phyloP scores from a whole-genome alignment of 306 rosid genomes.

The Lupinus albus region DNA sequence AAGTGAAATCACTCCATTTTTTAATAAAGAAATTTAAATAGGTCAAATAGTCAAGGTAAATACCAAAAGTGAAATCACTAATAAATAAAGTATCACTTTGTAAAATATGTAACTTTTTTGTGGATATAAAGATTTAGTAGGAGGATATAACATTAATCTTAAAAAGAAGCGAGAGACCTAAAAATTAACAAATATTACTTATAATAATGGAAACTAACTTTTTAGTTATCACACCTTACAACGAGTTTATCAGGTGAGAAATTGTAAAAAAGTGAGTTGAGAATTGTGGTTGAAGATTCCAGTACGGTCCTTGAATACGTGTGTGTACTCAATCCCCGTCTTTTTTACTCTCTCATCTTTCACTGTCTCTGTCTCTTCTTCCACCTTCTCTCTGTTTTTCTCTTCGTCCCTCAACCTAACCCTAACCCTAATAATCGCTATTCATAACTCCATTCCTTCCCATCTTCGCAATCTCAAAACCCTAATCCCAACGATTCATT shows the following conservation, averaged over 20 bases:
- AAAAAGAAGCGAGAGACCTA: too few relatives aligned
- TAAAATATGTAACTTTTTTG: too few relatives aligned
- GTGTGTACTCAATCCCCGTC: conserved; percentile 7
- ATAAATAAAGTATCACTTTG: too few relatives aligned
- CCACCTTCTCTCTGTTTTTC: neutral
- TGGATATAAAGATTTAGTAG: too few relatives aligned
- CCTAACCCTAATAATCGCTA: conserved; percentile 59
- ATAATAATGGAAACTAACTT: too few relatives aligned
- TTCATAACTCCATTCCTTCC: conserved; percentile 42
- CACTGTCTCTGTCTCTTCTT: conserved; percentile 20
- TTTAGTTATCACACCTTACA: too few relatives aligned
- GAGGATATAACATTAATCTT: too few relatives aligned
- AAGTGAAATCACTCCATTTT: too few relatives aligned
- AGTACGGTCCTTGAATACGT: neutral
- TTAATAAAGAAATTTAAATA: too few relatives aligned
- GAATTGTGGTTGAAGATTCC: neutral
- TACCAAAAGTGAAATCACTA: too few relatives aligned
- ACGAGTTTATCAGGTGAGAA: conserved; percentile 32
- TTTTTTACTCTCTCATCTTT: conserved; percentile 20
- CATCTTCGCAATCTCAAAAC: conserved; percentile 38
- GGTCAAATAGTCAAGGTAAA: too few relatives aligned
- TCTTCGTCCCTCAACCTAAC: conserved; percentile 46
- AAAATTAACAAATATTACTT: too few relatives aligned
- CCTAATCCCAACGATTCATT: conserved; percentile 41
- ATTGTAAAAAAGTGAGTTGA: conserved; percentile 15